Evolutionary conservation across 371 early-diverging fungal genomes (phyloP).

Genomic region (Batkoa obscura): DNA sequence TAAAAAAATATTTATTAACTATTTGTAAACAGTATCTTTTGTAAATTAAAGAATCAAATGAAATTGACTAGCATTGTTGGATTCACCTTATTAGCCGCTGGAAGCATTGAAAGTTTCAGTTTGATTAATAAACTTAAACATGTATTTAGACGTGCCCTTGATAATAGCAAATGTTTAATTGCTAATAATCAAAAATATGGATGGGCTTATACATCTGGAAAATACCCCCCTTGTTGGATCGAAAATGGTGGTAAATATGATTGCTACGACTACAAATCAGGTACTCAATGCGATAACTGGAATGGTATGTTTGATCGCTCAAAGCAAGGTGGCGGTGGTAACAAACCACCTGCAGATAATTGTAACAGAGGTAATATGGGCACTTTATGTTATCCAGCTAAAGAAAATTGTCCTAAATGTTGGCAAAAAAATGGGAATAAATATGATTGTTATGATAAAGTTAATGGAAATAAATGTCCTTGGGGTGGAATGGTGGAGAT

Average conservation of each 20-base stretch:
- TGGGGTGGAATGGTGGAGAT: conserved; percentile 2
- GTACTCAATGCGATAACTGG: background rate
- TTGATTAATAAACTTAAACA: too few relatives aligned
- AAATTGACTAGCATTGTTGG: too few relatives aligned
- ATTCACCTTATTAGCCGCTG: too few relatives aligned
- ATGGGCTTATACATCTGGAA: background rate
- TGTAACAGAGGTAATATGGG: background rate
- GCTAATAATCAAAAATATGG: background rate
- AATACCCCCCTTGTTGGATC: background rate
- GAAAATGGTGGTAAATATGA: background rate
- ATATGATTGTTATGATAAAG: background rate
- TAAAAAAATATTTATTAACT: too few relatives aligned
- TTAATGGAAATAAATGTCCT: background rate
- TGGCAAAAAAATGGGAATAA: background rate
- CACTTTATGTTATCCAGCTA: background rate
- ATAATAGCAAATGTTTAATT: background rate
- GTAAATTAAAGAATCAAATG: too few relatives aligned
- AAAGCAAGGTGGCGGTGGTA: background rate
- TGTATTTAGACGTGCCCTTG: too few relatives aligned
- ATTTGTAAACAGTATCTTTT: too few relatives aligned
- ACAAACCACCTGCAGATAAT: too few relatives aligned
- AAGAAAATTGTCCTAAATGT: background rate
- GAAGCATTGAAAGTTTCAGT: too few relatives aligned
- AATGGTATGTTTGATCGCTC: background rate
- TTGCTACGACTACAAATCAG: background rate